A percentile compares a stretch with the other conserved stretches of the same genome.
phyloP scores from a whole-genome alignment of 2,329 filamentous ascomycete genomes.

The Colletotrichum siamense region DNA sequence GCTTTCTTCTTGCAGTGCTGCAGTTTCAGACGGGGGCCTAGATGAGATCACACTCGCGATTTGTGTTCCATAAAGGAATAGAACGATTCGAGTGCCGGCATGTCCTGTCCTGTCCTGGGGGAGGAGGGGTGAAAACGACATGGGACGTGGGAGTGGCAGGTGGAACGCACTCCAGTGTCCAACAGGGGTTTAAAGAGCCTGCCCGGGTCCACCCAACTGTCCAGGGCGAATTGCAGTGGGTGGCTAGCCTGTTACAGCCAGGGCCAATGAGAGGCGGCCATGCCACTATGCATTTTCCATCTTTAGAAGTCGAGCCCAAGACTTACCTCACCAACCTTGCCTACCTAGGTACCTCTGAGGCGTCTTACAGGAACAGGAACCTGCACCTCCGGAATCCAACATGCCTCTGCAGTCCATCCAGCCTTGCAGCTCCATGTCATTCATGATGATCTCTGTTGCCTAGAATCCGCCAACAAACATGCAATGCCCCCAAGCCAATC shows the following conservation, averaged over 20 bases:
- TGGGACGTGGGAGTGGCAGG: not conserved
- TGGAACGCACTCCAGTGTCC: not conserved
- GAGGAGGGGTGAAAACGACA: not conserved
- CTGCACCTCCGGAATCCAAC: not conserved
- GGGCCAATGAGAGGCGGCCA: not conserved
- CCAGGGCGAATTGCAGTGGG: not conserved
- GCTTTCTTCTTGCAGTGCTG: not conserved
- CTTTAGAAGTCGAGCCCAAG: not conserved
- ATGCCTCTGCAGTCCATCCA: not conserved
- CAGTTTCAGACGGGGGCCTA: slow-evolving; percentile 5
- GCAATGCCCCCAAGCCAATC: not conserved
- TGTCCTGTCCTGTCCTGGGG: not conserved
- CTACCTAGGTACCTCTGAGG: not conserved
- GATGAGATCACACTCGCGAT: not conserved
- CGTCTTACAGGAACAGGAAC: not conserved
- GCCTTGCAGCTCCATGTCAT: not conserved
- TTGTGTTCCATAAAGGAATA: not conserved
- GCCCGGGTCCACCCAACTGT: not conserved
- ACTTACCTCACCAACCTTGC: not conserved
- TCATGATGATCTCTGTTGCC: not conserved
- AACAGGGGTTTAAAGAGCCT: slow-evolving; percentile 5
- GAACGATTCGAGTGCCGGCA: slow-evolving; percentile 1
- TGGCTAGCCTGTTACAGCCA: not conserved
- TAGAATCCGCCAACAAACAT: not conserved
- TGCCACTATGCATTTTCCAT: slow-evolving; percentile 4